These are phyloP conservation scores for Podila clonocystis DNA, from an alignment of 192 early-diverging fungal genomes.

Conservation along the genomic window DNA sequence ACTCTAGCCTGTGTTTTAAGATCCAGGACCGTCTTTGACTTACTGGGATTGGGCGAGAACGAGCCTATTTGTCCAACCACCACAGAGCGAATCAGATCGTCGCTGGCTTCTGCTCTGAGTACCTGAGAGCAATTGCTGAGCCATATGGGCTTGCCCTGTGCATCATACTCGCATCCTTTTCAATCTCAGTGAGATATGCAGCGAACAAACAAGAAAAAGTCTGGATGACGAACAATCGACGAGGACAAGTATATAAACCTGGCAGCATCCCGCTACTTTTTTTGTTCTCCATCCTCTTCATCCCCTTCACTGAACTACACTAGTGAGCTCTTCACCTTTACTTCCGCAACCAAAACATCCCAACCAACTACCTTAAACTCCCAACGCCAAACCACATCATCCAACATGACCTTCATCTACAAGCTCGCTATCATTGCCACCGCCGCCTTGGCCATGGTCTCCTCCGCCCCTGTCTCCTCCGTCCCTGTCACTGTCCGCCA, in stretches of 20 bases:
- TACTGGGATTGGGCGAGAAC: no score
- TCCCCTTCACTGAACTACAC: slow-evolving; percentile 1
- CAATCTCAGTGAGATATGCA: no score
- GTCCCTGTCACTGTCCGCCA: slow-evolving; percentile 14
- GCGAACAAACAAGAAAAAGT: not conserved
- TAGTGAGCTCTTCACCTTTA: not conserved
- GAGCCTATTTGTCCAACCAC: not conserved
- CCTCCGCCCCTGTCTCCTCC: slow-evolving; percentile 20
- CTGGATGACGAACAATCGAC: not conserved
- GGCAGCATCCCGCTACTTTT: not conserved
- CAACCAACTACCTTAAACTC: not conserved
- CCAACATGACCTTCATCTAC: slow-evolving; percentile 41
- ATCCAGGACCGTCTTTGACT: no score
- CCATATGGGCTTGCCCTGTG: no score
- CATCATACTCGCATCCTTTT: no score
- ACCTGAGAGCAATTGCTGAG: not conserved
- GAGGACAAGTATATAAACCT: not conserved
- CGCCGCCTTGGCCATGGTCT: slow-evolving; percentile 32
- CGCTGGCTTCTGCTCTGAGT: not conserved
- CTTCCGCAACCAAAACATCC: not conserved
- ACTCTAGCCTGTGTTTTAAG: no score
- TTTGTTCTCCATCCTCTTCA: slow-evolving; percentile 3
- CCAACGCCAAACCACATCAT: not conserved
- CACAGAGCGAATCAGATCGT: not conserved
- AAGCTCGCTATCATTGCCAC: slow-evolving; percentile 45